These are phyloP conservation scores for Stagonosporopsis tanaceti DNA, from an alignment of 2,329 filamentous ascomycete species.

Conservation along the genomic window DNA sequence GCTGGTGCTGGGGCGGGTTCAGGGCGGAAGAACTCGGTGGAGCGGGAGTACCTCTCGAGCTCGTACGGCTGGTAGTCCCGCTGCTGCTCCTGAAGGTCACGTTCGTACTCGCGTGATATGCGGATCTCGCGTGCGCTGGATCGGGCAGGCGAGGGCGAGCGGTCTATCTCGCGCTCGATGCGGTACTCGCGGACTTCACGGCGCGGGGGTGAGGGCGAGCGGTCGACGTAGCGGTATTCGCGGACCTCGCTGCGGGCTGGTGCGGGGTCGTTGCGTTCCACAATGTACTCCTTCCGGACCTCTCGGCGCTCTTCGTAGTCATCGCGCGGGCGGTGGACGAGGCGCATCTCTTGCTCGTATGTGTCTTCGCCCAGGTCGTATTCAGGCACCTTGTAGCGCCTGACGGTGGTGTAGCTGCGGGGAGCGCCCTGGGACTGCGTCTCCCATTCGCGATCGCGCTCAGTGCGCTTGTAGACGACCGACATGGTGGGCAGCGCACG, in stretches of 20 bases:
- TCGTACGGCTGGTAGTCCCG: slow-evolving; percentile 44
- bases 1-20: slow-evolving; percentile 44
- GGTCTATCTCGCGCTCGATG: slow-evolving; percentile 61
- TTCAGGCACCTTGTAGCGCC: slow-evolving; percentile 66
- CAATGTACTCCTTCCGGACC: slow-evolving; percentile 47
- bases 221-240: slow-evolving; percentile 50
- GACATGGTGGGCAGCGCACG: slow-evolving; percentile 49
- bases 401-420: slow-evolving; percentile 62
- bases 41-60: slow-evolving; percentile 61
- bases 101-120: slow-evolving; percentile 43
- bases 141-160: slow-evolving; percentile 56
- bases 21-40: slow-evolving; percentile 61
- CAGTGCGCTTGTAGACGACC: slow-evolving; percentile 52
- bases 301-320: slow-evolving; percentile 44
- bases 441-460: slow-evolving; percentile 56
- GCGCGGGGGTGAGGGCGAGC: slow-evolving; percentile 53
- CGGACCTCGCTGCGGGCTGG: slow-evolving; percentile 43
- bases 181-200: slow-evolving; percentile 59
- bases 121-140: slow-evolving; percentile 45
- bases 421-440: slow-evolving; percentile 46
- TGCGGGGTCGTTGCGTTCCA: slow-evolving; percentile 45
- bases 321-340: slow-evolving; percentile 53
- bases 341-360: slow-evolving; percentile 59
- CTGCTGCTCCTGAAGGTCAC: slow-evolving; percentile 42
- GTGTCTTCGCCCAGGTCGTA: slow-evolving; percentile 52